phyloP scores from a whole-genome alignment of 1,139 yeast species.

The Pichia sp. region DNA sequence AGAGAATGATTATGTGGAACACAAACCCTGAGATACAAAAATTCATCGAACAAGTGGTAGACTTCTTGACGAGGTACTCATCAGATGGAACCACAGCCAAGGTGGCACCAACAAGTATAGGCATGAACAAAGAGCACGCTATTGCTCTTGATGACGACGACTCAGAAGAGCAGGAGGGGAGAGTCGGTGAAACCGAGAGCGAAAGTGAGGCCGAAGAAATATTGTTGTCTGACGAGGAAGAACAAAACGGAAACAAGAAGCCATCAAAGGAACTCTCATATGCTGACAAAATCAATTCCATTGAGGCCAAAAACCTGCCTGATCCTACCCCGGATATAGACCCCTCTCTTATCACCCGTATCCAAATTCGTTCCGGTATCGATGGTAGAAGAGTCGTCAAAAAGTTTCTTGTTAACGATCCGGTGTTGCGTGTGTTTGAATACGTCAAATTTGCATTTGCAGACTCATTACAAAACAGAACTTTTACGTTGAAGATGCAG shows the following conservation, averaged over 20 bases:
- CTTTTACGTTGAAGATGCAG: conserved; percentile 62
- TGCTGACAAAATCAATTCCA: conserved; percentile 20
- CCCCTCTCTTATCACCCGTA: conserved; percentile 62
- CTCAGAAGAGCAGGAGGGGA: conserved; percentile 19
- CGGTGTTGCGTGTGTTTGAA: conserved; percentile 58
- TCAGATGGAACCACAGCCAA: conserved; percentile 49
- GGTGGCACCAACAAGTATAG: conserved; percentile 14
- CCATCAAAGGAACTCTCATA: conserved; percentile 19
- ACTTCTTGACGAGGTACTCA: conserved; percentile 60
- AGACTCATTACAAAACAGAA: conserved; percentile 44
- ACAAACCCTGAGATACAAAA: conserved; percentile 50
- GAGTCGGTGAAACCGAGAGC: conserved; percentile 6
- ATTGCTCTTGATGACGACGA: conserved; percentile 31
- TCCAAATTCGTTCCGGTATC: conserved; percentile 78
- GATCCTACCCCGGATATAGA: conserved; percentile 51
- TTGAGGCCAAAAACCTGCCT: conserved; percentile 37
- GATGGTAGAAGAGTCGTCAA: conserved; percentile 83
- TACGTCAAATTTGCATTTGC: conserved; percentile 49
- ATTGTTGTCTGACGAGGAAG: not conserved
- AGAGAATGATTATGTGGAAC: conserved; percentile 73
- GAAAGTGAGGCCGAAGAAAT: conserved; percentile 12
- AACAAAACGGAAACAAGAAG: not conserved
- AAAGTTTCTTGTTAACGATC: conserved; percentile 55
- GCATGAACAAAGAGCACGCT: conserved; percentile 20
- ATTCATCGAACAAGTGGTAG: conserved; percentile 60